These are phyloP conservation scores for Patellifolia procumbens DNA, from an alignment of 179 eudicot genomes.

Conservation along the genomic window DNA sequence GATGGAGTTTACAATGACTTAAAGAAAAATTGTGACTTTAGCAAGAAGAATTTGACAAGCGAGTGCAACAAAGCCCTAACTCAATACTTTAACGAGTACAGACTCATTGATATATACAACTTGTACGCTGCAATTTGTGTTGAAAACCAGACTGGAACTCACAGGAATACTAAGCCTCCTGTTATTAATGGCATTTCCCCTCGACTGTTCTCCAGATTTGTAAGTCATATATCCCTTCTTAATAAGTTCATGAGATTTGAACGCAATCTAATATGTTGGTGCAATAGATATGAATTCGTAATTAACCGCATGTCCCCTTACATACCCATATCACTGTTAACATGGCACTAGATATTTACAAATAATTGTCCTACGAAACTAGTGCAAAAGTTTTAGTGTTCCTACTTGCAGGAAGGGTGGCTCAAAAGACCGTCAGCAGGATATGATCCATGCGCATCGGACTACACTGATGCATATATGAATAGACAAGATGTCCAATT, in stretches of 20 bases:
- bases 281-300: too few species aligned
- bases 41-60: slow-evolving; percentile 23
- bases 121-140: slow-evolving; percentile 63
- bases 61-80: slow-evolving; percentile 44
- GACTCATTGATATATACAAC: slow-evolving; percentile 84
- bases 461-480: slow-evolving; percentile 60
- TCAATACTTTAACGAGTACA: slow-evolving; percentile 59
- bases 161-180: slow-evolving; percentile 33
- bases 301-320: too few species aligned
- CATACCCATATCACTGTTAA: too few species aligned
- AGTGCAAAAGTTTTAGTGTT: too few species aligned
- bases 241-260: background rate
- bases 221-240: slow-evolving; percentile 21
- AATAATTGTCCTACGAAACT: too few species aligned
- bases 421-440: slow-evolving; percentile 58
- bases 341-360: too few species aligned
- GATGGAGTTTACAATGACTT: slow-evolving; percentile 48
- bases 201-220: slow-evolving; percentile 29
- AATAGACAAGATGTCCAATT: slow-evolving; percentile 75
- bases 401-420: slow-evolving; percentile 44
- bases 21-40: slow-evolving; percentile 60
- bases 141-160: slow-evolving; percentile 28
- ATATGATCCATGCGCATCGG: slow-evolving; percentile 71
- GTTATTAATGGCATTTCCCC: slow-evolving; percentile 22
- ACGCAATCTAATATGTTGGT: too few species aligned